Conservation (phyloP, 345 rosid species). For the Boechera stricta region DNA sequence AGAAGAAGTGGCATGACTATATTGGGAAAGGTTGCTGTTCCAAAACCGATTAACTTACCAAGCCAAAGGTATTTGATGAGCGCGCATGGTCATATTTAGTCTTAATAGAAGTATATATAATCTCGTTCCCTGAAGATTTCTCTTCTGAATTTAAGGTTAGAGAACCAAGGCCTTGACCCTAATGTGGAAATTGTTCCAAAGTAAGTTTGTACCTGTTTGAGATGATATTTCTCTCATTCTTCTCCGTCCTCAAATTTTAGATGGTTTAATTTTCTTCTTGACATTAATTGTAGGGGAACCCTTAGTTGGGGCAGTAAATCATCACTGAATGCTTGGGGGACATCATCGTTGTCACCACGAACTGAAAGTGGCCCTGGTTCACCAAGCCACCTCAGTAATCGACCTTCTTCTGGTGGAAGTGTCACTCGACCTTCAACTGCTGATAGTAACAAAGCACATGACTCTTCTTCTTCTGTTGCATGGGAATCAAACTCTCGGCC, state of each 20-base stretch:
- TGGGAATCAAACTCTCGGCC: slow-evolving; percentile 93
- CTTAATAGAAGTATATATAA: background rate
- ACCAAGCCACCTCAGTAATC: slow-evolving; percentile 78
- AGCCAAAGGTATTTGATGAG: slow-evolving; percentile 79
- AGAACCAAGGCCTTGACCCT: slow-evolving; percentile 96
- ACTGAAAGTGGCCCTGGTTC: slow-evolving; percentile 78
- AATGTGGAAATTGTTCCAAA: slow-evolving; percentile 98
- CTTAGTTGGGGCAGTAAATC: slow-evolving; percentile 92
- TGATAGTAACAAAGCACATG: slow-evolving; percentile 79
- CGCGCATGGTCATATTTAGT: slow-evolving; percentile 11
- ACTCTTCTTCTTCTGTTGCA: slow-evolving; percentile 58
- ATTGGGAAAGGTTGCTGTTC: slow-evolving; percentile 94
- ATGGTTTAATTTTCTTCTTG: slow-evolving; percentile 3
- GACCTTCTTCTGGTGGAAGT: slow-evolving; percentile 96
- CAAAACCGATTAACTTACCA: slow-evolving; percentile 96
- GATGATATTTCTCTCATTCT: slow-evolving; percentile 10
- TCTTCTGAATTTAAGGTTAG: slow-evolving; percentile 67
- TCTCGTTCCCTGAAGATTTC: background rate
- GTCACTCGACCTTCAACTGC: slow-evolving; percentile 95
- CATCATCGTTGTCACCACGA: slow-evolving; percentile 71
- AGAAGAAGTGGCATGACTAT: slow-evolving; percentile 93
- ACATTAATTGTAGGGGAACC: slow-evolving; percentile 65
- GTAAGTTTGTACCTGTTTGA: slow-evolving; percentile 56
- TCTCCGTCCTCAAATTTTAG: background rate
- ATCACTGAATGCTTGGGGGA: slow-evolving; percentile 89